Conservation (phyloP, 208 protist genomes). For the Trypanosoma rangeli region DNA sequence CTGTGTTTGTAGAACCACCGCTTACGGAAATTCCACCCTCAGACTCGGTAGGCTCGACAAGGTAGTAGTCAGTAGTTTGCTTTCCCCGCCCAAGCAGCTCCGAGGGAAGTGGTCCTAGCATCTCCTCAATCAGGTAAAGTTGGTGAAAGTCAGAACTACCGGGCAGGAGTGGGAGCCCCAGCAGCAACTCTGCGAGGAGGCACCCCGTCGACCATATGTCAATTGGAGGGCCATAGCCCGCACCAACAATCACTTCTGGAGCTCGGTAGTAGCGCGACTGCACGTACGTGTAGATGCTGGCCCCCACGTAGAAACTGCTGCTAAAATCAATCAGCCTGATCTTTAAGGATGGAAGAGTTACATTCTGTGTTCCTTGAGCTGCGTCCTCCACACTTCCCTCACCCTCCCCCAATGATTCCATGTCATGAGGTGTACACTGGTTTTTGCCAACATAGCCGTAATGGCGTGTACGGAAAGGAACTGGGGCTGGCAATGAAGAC, state of each 20-base stretch:
- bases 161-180: conserved; percentile 94
- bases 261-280: conserved; percentile 96
- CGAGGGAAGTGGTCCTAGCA: conserved; percentile 83
- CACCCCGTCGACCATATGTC: conserved; percentile 98
- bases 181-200: conserved; percentile 94
- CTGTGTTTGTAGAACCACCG: neutral
- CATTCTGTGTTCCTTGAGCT: neutral
- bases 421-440: neutral
- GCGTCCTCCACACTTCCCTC: neutral
- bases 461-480: conserved; percentile 1
- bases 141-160: conserved; percentile 93
- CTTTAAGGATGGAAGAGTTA: conserved; percentile 37
- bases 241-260: conserved; percentile 96
- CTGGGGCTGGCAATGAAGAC: conserved; percentile 1
- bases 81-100: conserved; percentile 54
- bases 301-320: conserved; percentile 92
- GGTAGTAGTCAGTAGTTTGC: conserved; percentile 52
- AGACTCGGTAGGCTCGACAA: conserved; percentile 11
- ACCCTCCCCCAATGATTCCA: neutral
- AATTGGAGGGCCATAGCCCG: conserved; percentile 89
- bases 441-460: neutral
- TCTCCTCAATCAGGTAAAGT: conserved; percentile 94
- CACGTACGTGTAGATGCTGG: conserved; percentile 81
- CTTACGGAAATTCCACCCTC: neutral
- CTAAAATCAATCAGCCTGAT: conserved; percentile 98